Evolutionary conservation across 805 yeast genomes (phyloP), one percentile per base, ranked within the genome.

Genomic region (Starmerella sp.): DNA sequence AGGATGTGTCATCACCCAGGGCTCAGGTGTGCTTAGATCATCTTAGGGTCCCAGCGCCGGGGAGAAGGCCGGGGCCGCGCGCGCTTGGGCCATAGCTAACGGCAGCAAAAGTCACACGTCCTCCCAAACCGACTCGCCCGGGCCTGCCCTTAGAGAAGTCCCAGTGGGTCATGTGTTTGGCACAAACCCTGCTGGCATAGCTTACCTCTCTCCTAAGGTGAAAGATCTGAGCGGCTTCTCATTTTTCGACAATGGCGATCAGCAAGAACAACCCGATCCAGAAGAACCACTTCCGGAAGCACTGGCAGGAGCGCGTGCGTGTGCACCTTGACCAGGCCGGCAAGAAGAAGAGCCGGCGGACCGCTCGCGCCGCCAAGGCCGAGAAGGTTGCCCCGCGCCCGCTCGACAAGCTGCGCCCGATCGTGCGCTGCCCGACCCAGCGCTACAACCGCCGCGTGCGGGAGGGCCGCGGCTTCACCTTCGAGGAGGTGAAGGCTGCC

Each of bases 251-350:
- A 48, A 62, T 77, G 90, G 98, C 97, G 78, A 89, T 93, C 83
- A 78, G 93, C 71, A 91, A 93, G 90, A 91, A 91, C 82, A 83
- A 89, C 81, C 96, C 97, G 82, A 81, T 91, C 81, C 86, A 87
- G 83, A 88, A 87, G 85, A 91, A 91, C 85, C 98, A 93, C 83
- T 91, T 91, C 95, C 86, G 97, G 83, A 91, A 91, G 87, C 91
- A 91, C 95, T 93, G 98, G 98, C 97, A 93, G 81, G 95, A 88
- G 79, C 87, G 97, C 75, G 99, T 93, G 83, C 87, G 82, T 77
- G 96, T 88, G 72, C 98, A 95, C 89, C 86, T 93, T 75, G 97
- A 93, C 91, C 98, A 93, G 83, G 96, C 98, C 73, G 98, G 98
- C 77, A 89, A 91, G 84, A 93, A 93, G 84, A 89, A 79, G 72